Percentiles rank a stretch among this genome's conserved stretches.
phyloP scores from a whole-genome alignment of 78 protist genomes.

The Planoprotostelium fungivorum region DNA sequence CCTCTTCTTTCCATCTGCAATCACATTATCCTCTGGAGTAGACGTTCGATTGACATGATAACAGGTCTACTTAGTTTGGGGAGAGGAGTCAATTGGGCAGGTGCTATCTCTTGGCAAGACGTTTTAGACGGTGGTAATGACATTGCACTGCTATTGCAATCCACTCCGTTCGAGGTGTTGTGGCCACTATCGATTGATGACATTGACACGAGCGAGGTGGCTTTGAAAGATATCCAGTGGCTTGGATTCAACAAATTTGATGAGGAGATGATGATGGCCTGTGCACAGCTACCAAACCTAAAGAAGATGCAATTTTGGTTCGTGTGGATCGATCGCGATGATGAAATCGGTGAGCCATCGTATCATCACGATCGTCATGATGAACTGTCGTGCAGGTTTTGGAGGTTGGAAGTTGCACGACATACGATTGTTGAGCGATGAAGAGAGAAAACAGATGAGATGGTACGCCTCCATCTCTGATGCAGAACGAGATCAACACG shows the following conservation, averaged over 20 bases:
- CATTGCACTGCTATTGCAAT: background rate
- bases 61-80: background rate
- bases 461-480: constrained; percentile 71
- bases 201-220: background rate
- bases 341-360: background rate
- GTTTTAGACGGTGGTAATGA: background rate
- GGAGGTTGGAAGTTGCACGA: background rate
- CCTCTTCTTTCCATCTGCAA: too few species aligned
- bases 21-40: too few species aligned
- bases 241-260: background rate
- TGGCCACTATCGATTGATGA: background rate
- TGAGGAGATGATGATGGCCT: background rate
- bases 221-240: background rate
- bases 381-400: background rate
- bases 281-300: background rate
- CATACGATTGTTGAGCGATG: background rate
- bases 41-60: background rate
- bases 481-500: too few species aligned
- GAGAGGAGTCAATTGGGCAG: background rate
- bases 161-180: background rate
- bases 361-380: too few species aligned
- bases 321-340: background rate
- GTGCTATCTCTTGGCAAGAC: background rate
- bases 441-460: background rate
- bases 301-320: background rate